phyloP scores from a whole-genome alignment of 2,329 filamentous ascomycete species.

The Exophiala spinifera region DNA sequence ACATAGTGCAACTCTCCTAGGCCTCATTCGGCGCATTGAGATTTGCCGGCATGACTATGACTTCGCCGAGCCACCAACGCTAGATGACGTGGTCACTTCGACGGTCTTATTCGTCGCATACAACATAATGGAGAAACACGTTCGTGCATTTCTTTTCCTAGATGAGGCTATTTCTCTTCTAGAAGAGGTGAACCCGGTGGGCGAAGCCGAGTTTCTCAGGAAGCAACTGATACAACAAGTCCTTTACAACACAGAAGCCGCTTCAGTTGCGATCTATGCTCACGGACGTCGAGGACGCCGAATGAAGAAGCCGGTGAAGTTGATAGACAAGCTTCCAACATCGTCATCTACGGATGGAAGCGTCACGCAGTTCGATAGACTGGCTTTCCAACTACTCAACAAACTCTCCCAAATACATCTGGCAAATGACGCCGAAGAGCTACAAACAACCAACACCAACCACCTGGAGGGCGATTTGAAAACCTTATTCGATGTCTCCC shows the following conservation, averaged over 20 bases:
- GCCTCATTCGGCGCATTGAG: conserved; percentile 6
- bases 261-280: conserved; percentile 9
- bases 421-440: too few species aligned
- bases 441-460: too few species aligned
- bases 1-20: neutral
- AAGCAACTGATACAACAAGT: conserved; percentile 9
- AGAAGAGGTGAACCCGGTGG: neutral
- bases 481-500: neutral
- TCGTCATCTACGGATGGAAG: too few species aligned
- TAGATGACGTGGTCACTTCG: conserved; percentile 10
- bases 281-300: neutral
- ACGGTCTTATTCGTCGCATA: conserved; percentile 11
- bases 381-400: too few species aligned
- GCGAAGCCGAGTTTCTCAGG: neutral
- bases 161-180: conserved; percentile 11
- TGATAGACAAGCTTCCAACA: too few species aligned
- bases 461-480: neutral
- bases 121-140: conserved; percentile 14
- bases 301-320: neutral
- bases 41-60: conserved; percentile 9
- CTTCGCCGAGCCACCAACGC: conserved; percentile 10
- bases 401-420: too few species aligned
- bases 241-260: conserved; percentile 14
- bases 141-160: conserved; percentile 12
- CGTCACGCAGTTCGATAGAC: too few species aligned